phyloP scores from a whole-genome alignment of 2,329 filamentous ascomycete species.

The Madurella mycetomatis region DNA sequence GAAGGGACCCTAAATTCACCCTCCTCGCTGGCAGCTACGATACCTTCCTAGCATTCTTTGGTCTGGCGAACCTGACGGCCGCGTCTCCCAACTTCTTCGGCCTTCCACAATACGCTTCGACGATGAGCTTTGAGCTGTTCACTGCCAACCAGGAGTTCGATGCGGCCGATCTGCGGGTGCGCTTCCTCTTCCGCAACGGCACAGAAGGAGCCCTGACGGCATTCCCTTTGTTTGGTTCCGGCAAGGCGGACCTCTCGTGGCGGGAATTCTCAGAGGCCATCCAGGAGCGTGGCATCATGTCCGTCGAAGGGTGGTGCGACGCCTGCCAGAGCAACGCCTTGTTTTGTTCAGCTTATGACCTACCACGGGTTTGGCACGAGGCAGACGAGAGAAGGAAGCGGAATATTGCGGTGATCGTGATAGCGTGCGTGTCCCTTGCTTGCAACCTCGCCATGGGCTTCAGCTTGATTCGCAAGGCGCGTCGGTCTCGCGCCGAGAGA shows the following conservation, averaged over 20 bases:
- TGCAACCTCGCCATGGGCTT: slow-evolving; percentile 3
- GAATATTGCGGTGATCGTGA: slow-evolving; percentile 8
- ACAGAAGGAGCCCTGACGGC: slow-evolving; percentile 50
- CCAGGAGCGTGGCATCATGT: slow-evolving; percentile 31
- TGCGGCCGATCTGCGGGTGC: slow-evolving; percentile 48
- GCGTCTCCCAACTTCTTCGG: slow-evolving; percentile 63
- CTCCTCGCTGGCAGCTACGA: slow-evolving; percentile 48
- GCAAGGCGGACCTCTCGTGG: slow-evolving; percentile 58
- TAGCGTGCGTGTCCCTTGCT: slow-evolving; percentile 5
- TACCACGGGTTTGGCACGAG: background rate
- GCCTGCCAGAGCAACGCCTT: slow-evolving; percentile 70
- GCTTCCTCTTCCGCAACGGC: slow-evolving; percentile 60
- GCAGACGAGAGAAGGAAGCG: background rate
- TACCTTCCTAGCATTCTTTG: slow-evolving; percentile 61
- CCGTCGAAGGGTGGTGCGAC: slow-evolving; percentile 70
- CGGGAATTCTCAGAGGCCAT: slow-evolving; percentile 61
- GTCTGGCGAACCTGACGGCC: slow-evolving; percentile 48
- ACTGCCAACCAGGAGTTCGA: slow-evolving; percentile 47
- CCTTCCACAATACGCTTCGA: slow-evolving; percentile 77
- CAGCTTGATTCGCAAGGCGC: background rate
- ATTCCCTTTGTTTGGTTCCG: slow-evolving; percentile 59
- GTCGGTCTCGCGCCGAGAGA: background rate
- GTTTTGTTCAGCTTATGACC: slow-evolving; percentile 47
- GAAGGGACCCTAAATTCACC: slow-evolving; percentile 44
- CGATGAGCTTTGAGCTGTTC: slow-evolving; percentile 72